A percentile compares a stretch with the other conserved stretches of the same genome.
Conservation (phyloP, 768 basidiomycete species). For the Tricholoma sp. region DNA sequence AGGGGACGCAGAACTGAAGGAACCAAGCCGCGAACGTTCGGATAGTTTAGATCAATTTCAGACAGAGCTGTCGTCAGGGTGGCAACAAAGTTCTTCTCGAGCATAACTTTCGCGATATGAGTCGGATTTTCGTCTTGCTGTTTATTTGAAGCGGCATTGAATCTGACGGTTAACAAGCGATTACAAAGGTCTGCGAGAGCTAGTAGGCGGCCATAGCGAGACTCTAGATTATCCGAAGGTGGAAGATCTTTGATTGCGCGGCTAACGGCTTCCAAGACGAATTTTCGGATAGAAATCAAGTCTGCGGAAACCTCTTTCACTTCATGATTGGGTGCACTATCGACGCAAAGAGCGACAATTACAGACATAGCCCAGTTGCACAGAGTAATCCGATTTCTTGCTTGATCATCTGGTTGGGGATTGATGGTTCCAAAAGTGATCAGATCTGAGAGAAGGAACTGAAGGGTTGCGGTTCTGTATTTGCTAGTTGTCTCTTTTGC, state of each 20-base stretch:
- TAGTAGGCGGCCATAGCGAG: constrained; percentile 82
- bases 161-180: constrained; percentile 78
- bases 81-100: constrained; percentile 95
- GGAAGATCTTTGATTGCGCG: constrained; percentile 80
- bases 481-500: constrained; percentile 62
- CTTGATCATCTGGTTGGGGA: constrained; percentile 49
- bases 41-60: constrained; percentile 95
- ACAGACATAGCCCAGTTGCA: constrained; percentile 90
- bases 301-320: constrained; percentile 75
- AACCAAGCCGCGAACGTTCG: constrained; percentile 82
- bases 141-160: constrained; percentile 53
- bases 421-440: constrained; percentile 73
- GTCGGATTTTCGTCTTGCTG: constrained; percentile 73
- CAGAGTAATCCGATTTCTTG: constrained; percentile 52
- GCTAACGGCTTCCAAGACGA: constrained; percentile 83
- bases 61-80: constrained; percentile 82
- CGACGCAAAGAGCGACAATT: constrained; percentile 89
- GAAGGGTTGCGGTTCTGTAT: constrained; percentile 60
- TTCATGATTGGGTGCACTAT: constrained; percentile 60
- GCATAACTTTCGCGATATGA: constrained; percentile 95
- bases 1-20: constrained; percentile 83
- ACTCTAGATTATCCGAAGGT: constrained; percentile 54
- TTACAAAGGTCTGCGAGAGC: constrained; percentile 85
- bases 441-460: constrained; percentile 80
- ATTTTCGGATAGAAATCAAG: constrained; percentile 85